A percentile compares a stretch with the other conserved stretches of the same genome.
These are phyloP conservation scores for Colletotrichum sansevieriae DNA, from an alignment of 2,329 filamentous ascomycete species.

Conservation along the genomic window DNA sequence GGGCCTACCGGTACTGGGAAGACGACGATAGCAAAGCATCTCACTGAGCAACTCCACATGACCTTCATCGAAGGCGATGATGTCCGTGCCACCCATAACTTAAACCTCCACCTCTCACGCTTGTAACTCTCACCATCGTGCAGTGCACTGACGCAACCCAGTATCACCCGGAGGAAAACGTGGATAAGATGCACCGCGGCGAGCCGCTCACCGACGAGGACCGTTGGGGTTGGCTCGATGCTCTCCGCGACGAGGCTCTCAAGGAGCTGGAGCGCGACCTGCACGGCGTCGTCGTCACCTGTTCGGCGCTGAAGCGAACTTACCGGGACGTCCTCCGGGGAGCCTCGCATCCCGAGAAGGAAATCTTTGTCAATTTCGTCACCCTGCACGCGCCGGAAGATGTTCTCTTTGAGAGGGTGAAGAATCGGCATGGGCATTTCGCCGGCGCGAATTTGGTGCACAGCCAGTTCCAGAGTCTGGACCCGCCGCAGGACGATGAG, in stretches of 20 bases:
- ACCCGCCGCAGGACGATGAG: slow-evolving; percentile 71
- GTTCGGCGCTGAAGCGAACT: slow-evolving; percentile 82
- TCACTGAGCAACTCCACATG: slow-evolving; percentile 62
- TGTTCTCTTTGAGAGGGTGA: slow-evolving; percentile 72
- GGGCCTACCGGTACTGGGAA: slow-evolving; percentile 73
- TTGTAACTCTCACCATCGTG: background rate
- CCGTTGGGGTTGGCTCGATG: slow-evolving; percentile 82
- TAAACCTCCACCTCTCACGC: background rate
- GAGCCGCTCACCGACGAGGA: slow-evolving; percentile 80
- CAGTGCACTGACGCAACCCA: slow-evolving; percentile 43
- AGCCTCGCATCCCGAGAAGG: slow-evolving; percentile 66
- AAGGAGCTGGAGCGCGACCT: slow-evolving; percentile 55
- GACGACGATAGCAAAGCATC: slow-evolving; percentile 67
- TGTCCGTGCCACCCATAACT: slow-evolving; percentile 55
- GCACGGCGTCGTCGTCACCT: slow-evolving; percentile 78
- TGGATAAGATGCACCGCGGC: slow-evolving; percentile 79
- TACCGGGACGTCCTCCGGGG: slow-evolving; percentile 78
- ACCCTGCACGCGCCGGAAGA: slow-evolving; percentile 76
- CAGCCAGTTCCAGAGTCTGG: slow-evolving; percentile 77
- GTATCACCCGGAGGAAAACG: slow-evolving; percentile 74
- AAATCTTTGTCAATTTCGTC: slow-evolving; percentile 76
- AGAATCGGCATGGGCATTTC: slow-evolving; percentile 75
- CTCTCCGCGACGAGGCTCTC: slow-evolving; percentile 65
- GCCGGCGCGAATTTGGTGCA: slow-evolving; percentile 82
- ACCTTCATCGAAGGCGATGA: slow-evolving; percentile 73